Evolutionary conservation across 2,329 filamentous ascomycete species (phyloP), one percentile per base, ranked within the genome.

Genomic region (Berkeleyomyces basicola): DNA sequence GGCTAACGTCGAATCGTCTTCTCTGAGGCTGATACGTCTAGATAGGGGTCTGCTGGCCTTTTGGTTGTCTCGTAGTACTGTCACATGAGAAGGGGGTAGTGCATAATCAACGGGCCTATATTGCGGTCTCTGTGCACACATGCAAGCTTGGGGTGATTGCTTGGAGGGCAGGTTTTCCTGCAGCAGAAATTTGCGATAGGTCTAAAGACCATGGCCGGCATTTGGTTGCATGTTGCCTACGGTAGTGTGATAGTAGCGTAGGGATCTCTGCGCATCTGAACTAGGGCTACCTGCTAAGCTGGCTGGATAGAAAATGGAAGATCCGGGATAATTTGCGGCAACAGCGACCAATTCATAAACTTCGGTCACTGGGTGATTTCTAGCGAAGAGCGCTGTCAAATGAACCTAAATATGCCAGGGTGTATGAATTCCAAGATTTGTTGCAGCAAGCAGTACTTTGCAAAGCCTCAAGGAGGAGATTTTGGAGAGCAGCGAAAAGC

Each of bases 381-480:
- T 10, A 14, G 14, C 11, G 46, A 44, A 60, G 58, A 53, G 61
- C 57, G 61, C 61, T 65, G 42, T 61, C 61, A 42, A 61, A 61
- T 9, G 51, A 65, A 58, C 9, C 57, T 46, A 65, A 61, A 65
- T 2, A 65, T 49, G 63, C 40, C n/a, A 23, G 10, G n/a, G 31
- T 57, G 14, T 4, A 31, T 2, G 33, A 23, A 36, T 40, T 42
- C 9, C 33, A 51, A 51, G 37, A 4, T 23, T 11, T 55, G 39
- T 47, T 60, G 42, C 49, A 60, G n/a, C 36, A 33, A 40, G 58
- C 16, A 40, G 44, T 31, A 23, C 40, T 10, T 16, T 40, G 6
- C 37, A 43, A 33, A 58, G 47, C 40, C 33, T 44, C 58, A 61
- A 61, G 61, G 61, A 62, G 63, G 62, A 51, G 55, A 62, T 37